Percentiles rank a stretch among this genome's conserved stretches.
Conservation (phyloP, 768 basidiomycete species). For the Chalciporus pseudorubinellus region DNA sequence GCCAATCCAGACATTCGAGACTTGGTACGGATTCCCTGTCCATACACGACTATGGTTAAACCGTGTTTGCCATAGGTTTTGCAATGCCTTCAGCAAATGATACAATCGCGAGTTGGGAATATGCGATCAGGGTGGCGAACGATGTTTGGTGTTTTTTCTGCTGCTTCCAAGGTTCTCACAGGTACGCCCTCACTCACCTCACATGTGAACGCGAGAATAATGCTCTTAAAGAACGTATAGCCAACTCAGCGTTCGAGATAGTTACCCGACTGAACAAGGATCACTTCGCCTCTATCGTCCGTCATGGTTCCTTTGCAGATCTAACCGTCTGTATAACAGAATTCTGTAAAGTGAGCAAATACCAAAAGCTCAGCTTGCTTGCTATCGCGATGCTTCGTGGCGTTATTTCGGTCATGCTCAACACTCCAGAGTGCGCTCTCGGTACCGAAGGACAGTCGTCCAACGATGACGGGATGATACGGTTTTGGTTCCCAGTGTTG, state of each 20-base stretch:
- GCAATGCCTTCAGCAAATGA: conserved; percentile 98
- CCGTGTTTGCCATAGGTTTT: conserved; percentile 59
- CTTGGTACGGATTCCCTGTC: conserved; percentile 58
- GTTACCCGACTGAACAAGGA: conserved; percentile 89
- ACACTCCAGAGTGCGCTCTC: conserved; percentile 66
- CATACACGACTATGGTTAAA: not conserved
- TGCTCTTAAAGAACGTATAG: conserved; percentile 69
- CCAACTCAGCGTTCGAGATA: conserved; percentile 92
- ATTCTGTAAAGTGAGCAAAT: conserved; percentile 99
- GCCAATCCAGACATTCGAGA: conserved; percentile 94
- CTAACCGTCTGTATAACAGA: conserved; percentile 96
- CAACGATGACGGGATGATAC: conserved; percentile 86
- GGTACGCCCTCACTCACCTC: conserved; percentile 42
- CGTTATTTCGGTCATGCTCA: conserved; percentile 88
- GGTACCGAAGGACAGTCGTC: conserved; percentile 33
- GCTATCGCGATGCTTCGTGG: conserved; percentile 96
- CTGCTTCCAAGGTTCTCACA: conserved; percentile 89
- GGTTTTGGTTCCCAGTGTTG: conserved; percentile 94
- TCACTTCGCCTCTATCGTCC: conserved; percentile 88
- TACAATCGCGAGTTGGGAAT: conserved; percentile 91
- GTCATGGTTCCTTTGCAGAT: conserved; percentile 93
- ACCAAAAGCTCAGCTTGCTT: conserved; percentile 94
- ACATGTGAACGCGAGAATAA: not conserved
- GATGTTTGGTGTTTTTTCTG: conserved; percentile 98
- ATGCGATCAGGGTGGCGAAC: conserved; percentile 98